Percentiles rank a stretch among this genome's conserved stretches.
Conservation (phyloP, 805 yeast genomes). For the Blastobotrys americana region DNA sequence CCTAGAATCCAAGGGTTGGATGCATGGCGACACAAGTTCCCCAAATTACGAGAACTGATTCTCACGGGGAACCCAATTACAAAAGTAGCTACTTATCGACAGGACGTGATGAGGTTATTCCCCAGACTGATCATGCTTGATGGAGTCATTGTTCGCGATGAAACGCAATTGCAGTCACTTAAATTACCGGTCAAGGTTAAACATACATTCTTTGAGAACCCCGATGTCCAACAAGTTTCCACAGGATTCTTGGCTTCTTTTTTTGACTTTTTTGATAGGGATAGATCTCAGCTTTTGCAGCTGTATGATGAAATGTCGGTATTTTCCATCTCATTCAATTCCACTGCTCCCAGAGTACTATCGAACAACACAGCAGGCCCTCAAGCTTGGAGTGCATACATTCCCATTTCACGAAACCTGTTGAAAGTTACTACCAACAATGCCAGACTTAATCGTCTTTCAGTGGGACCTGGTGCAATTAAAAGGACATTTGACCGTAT, state of each 20-base stretch:
- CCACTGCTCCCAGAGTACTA: slow-evolving; percentile 50
- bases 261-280: slow-evolving; percentile 73
- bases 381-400: slow-evolving; percentile 37
- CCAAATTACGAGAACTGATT: slow-evolving; percentile 66
- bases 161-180: slow-evolving; percentile 35
- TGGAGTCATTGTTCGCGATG: slow-evolving; percentile 72
- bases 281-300: slow-evolving; percentile 59
- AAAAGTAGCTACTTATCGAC: slow-evolving; percentile 40
- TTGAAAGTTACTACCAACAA: slow-evolving; percentile 48
- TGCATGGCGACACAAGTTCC: slow-evolving; percentile 69
- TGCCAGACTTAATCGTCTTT: slow-evolving; percentile 48
- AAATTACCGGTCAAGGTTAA: slow-evolving; percentile 35
- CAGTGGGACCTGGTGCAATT: slow-evolving; percentile 64
- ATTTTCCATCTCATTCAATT: slow-evolving; percentile 73
- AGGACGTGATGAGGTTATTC: slow-evolving; percentile 61
- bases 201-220: slow-evolving; percentile 75
- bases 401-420: slow-evolving; percentile 70
- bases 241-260: slow-evolving; percentile 74
- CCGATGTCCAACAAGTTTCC: slow-evolving; percentile 59
- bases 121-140: slow-evolving; percentile 78
- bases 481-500: slow-evolving; percentile 51
- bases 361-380: slow-evolving; percentile 13
- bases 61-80: slow-evolving; percentile 69
- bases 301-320: slow-evolving; percentile 79
- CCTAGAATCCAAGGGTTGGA: slow-evolving; percentile 54